Evolutionary conservation across 768 basidiomycete species (phyloP).

Genomic region (Leccinum broughii): DNA sequence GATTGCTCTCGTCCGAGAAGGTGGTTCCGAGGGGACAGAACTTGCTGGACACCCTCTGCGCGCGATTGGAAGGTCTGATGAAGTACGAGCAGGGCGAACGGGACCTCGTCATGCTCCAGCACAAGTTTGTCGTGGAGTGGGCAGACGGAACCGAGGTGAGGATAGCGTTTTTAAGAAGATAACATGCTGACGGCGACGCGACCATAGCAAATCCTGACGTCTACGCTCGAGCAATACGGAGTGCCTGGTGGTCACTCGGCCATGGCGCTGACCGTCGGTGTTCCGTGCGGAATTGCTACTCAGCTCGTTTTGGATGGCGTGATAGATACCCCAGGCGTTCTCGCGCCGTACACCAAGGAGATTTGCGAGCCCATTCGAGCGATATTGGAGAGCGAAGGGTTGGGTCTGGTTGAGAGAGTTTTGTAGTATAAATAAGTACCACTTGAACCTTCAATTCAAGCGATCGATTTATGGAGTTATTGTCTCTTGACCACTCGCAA

Average conservation of each 20-base stretch:
- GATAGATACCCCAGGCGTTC: conserved; percentile 74
- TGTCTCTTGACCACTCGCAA: background rate
- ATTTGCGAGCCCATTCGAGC: conserved; percentile 75
- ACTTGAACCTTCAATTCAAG: background rate
- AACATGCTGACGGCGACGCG: conserved; percentile 4
- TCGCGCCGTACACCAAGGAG: conserved; percentile 84
- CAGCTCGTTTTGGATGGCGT: conserved; percentile 90
- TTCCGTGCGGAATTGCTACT: conserved; percentile 92
- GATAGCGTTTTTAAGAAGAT: conserved; percentile 1
- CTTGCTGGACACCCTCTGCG: conserved; percentile 93
- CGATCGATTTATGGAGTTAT: background rate
- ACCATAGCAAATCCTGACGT: conserved; percentile 72
- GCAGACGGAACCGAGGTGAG: conserved; percentile 73
- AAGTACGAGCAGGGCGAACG: conserved; percentile 87
- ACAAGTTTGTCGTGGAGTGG: conserved; percentile 94
- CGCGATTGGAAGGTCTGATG: conserved; percentile 87
- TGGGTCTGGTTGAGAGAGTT: conserved; percentile 70
- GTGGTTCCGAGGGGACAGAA: conserved; percentile 66
- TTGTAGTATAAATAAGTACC: conserved; percentile 26
- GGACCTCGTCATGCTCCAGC: conserved; percentile 97
- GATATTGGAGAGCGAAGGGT: conserved; percentile 69
- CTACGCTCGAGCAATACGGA: conserved; percentile 86
- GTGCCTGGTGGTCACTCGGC: conserved; percentile 76
- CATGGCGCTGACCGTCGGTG: conserved; percentile 89
- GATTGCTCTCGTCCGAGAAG: conserved; percentile 76